Conservation (phyloP, 306 rosid genomes). For the Arachis hypogaea region DNA sequence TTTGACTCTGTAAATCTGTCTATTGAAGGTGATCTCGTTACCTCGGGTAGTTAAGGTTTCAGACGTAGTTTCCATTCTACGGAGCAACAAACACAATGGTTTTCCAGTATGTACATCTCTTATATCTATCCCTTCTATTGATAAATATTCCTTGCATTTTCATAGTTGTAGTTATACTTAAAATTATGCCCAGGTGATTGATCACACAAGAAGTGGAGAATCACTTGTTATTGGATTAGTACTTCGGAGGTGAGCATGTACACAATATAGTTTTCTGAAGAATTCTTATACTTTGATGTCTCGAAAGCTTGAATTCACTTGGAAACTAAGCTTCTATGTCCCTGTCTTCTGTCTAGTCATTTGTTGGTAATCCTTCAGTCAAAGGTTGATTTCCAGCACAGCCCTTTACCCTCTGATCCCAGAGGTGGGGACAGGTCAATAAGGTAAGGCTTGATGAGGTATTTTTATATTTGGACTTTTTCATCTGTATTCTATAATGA, state of each 20-base stretch:
- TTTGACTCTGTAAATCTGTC: constrained; percentile 38
- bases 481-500: constrained; percentile 38
- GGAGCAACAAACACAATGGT: constrained; percentile 88
- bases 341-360: constrained; percentile 68
- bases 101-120: constrained; percentile 80
- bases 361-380: constrained; percentile 88
- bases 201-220: constrained; percentile 88
- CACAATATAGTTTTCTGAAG: constrained; percentile 17
- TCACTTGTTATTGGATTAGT: constrained; percentile 85
- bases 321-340: constrained; percentile 27
- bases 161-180: constrained; percentile 41
- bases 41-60: constrained; percentile 97
- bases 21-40: constrained; percentile 77
- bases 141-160: constrained; percentile 31
- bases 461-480: constrained; percentile 29
- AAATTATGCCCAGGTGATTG: constrained; percentile 71
- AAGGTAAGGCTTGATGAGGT: constrained; percentile 49
- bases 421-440: constrained; percentile 57
- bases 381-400: constrained; percentile 91
- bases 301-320: constrained; percentile 21
- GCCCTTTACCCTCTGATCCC: constrained; percentile 78
- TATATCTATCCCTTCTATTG: constrained; percentile 28
- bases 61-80: constrained; percentile 77
- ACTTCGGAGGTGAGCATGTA: constrained; percentile 76
- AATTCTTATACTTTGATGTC: constrained; percentile 11